Base-by-base conservation (phyloP, 1,139 yeast species). In the Zhuliangozyma parablackwelliae region DNA sequence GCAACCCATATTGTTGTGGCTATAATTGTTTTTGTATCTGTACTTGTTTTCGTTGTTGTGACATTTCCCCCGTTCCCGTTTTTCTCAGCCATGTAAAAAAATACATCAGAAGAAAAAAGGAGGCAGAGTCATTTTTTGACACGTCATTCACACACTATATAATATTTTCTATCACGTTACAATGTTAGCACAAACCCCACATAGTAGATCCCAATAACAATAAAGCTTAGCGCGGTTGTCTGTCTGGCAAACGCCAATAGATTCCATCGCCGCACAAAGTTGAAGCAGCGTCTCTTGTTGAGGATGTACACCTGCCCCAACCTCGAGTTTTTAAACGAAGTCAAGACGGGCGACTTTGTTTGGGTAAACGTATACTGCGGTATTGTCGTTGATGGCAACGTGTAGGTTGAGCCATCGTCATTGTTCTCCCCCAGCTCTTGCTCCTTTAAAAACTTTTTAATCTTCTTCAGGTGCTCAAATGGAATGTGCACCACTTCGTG, bases 1-100 rank as follows among this genome's bases (percentile, higher is more conserved):
- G 54, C 94, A 84, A 28, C 90, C 90, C 90, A 82, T 82, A 5
- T 21, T 21, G 25, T n/a, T 9, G 27, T 32, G 12, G 34, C 27
- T n/a, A n/a, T n/a, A n/a, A n/a, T n/a, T n/a, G n/a, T n/a, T n/a
- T n/a, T n/a, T n/a, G n/a, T n/a, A n/a, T n/a, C n/a, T n/a, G n/a
- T n/a, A n/a, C n/a, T n/a, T n/a, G n/a, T n/a, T n/a, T n/a, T n/a
- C n/a, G n/a, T n/a, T n/a, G n/a, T n/a, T n/a, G n/a, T 16, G 10
- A 7, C 21, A 28, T 16, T 20, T 29, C 6, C n/a, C 27, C 31
- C 11, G 23, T 26, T 30, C 21, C 31, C 4, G 5, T 24, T 29
- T 24, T 24, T 21, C 21, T 31, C 34, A 35, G 27, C 30, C 38
- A 28, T 32, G 38, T 28, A 23, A 33, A 30, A 26, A 34, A 29